Evolutionary conservation across 2,329 filamentous ascomycete species (phyloP).

Genomic region (Taxawa tesnikishii): DNA sequence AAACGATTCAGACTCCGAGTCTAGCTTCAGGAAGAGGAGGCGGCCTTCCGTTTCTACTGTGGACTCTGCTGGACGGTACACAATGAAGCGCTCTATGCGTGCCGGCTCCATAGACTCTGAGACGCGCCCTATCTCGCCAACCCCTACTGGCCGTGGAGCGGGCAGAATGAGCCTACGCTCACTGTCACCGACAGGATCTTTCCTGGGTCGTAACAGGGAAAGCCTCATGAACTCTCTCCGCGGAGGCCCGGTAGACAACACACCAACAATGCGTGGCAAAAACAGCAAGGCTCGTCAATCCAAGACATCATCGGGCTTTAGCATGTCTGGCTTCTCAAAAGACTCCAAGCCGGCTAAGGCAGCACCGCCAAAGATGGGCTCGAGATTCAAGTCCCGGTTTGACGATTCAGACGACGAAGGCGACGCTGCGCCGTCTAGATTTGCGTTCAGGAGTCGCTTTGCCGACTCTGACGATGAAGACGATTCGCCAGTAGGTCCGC

Average conservation of each 20-base stretch:
- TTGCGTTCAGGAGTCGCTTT: constrained; percentile 33
- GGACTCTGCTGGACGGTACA: constrained; percentile 36
- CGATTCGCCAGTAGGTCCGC: constrained; percentile 30
- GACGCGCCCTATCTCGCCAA: constrained; percentile 29
- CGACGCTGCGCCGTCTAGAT: constrained; percentile 19
- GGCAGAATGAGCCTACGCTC: constrained; percentile 60
- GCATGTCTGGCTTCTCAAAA: constrained; percentile 10
- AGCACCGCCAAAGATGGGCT: constrained; percentile 3
- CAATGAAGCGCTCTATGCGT: constrained; percentile 67
- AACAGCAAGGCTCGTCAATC: constrained; percentile 8
- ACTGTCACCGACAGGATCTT: constrained; percentile 51
- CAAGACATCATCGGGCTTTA: constrained; percentile 8
- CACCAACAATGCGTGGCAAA: constrained; percentile 11
- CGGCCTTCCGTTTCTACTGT: constrained; percentile 16
- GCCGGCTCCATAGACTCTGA: constrained; percentile 28
- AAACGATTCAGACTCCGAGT: constrained; percentile 40
- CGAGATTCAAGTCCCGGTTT: constrained; percentile 43
- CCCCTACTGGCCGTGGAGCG: constrained; percentile 18
- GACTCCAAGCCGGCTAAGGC: constrained; percentile 1
- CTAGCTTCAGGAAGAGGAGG: constrained; percentile 59
- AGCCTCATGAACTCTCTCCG: constrained; percentile 15
- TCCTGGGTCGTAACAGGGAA: constrained; percentile 26
- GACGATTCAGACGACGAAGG: constrained; percentile 56
- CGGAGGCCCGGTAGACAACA: constrained; percentile 13
- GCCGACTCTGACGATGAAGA: constrained; percentile 41